Percentiles rank a stretch among this genome's conserved stretches.
Conservation (phyloP, 495 filamentous ascomycete species). For the Venustampulla echinocandica region DNA sequence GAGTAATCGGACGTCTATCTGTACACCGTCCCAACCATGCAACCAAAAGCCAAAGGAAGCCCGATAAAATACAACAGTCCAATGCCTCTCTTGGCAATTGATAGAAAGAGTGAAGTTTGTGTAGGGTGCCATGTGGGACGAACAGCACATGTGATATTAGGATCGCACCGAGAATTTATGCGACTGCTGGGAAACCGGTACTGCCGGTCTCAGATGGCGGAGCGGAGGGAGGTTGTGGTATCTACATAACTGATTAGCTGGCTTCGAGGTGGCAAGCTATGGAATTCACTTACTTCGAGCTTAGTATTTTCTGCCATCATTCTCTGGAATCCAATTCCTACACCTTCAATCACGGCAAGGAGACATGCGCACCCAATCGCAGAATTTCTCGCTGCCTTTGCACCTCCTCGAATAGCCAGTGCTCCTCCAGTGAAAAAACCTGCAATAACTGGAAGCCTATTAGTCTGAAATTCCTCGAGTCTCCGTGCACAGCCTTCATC, state of each 20-base stretch:
- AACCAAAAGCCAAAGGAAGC: slow-evolving; percentile 11
- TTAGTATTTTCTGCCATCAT: slow-evolving; percentile 90
- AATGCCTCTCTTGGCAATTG: slow-evolving; percentile 13
- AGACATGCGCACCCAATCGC: slow-evolving; percentile 93
- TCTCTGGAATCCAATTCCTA: slow-evolving; percentile 92
- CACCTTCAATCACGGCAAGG: slow-evolving; percentile 92
- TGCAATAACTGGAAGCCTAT: slow-evolving; percentile 52
- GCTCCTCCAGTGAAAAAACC: slow-evolving; percentile 96
- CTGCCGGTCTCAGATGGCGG: slow-evolving; percentile 20
- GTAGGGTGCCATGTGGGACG: slow-evolving; percentile 7
- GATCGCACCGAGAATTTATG: slow-evolving; percentile 5
- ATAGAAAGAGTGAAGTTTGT: slow-evolving; percentile 23
- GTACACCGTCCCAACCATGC: slow-evolving; percentile 19
- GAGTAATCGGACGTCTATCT: slow-evolving; percentile 16
- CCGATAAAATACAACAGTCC: slow-evolving; percentile 20
- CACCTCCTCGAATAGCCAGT: slow-evolving; percentile 81
- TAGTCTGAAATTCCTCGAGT: neutral
- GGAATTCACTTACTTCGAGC: slow-evolving; percentile 47
- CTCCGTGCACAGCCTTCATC: no score
- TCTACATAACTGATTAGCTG: slow-evolving; percentile 8
- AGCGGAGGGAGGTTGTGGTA: slow-evolving; percentile 20
- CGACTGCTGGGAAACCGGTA: slow-evolving; percentile 22
- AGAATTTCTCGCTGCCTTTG: slow-evolving; percentile 80
- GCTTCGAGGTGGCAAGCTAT: neutral
- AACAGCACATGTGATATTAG: slow-evolving; percentile 6